Evolutionary conservation across 1,139 yeast species (phyloP).

Genomic region (Suhomyces choctaworum): DNA sequence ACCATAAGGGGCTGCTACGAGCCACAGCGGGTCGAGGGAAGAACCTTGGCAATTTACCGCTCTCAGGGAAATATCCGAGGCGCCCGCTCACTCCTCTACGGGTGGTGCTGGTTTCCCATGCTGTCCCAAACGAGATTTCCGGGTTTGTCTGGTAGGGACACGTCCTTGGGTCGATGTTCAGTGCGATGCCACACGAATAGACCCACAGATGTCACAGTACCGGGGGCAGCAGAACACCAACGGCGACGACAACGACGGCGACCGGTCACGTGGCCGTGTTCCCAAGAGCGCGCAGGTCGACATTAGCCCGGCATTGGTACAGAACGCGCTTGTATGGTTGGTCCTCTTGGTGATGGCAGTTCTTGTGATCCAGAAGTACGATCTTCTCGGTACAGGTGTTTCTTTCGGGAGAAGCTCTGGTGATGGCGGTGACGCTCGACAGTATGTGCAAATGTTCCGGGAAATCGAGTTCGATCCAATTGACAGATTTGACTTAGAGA

Average conservation of each 20-base stretch:
- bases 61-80: too few species aligned
- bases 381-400: constrained; percentile 1
- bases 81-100: too few species aligned
- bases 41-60: too few species aligned
- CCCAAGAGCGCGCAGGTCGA: background rate
- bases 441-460: constrained; percentile 15
- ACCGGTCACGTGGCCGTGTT: background rate
- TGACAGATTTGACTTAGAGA: constrained; percentile 28
- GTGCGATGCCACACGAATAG: too few species aligned
- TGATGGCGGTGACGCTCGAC: background rate
- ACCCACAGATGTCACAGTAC: background rate
- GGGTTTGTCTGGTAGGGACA: too few species aligned
- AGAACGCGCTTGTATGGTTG: constrained; percentile 1
- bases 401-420: constrained; percentile 1
- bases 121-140: too few species aligned
- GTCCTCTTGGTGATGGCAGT: constrained; percentile 7
- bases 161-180: too few species aligned
- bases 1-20: too few species aligned
- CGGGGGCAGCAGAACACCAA: background rate
- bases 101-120: too few species aligned
- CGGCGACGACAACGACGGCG: background rate
- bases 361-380: constrained; percentile 7
- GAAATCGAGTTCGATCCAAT: constrained; percentile 21
- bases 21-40: too few species aligned
- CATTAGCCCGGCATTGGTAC: background rate